These are phyloP conservation scores for Tieghemiomyces parasiticus DNA, from an alignment of 192 early-diverging fungal genomes.

Conservation along the genomic window DNA sequence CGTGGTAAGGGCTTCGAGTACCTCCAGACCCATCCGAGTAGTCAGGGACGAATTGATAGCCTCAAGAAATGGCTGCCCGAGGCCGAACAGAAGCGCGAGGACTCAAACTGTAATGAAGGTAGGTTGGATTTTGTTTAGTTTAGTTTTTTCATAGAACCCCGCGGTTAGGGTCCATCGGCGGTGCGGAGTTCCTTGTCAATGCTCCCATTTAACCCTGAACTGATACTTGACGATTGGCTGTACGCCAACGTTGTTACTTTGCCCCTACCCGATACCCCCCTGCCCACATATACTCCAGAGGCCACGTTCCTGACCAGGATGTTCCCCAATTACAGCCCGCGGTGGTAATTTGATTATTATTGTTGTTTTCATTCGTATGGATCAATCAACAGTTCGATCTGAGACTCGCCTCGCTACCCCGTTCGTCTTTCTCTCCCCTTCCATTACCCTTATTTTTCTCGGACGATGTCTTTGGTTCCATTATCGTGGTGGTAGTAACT, in stretches of 20 bases:
- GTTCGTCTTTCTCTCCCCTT: no score
- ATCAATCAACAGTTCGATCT: background rate
- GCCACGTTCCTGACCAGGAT: constrained; percentile 7
- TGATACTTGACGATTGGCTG: background rate
- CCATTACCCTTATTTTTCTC: no score
- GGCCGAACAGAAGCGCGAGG: constrained; percentile 21
- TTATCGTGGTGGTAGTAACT: no score
- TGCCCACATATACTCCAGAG: background rate
- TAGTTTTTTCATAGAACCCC: background rate
- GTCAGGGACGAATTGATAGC: constrained; percentile 45
- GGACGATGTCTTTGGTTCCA: no score
- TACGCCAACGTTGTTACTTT: background rate
- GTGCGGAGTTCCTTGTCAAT: background rate
- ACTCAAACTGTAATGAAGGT: constrained; percentile 19
- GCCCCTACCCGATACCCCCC: background rate
- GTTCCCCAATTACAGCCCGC: constrained; percentile 1
- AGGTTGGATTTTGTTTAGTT: background rate
- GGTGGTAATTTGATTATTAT: background rate
- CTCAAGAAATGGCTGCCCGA: constrained; percentile 27
- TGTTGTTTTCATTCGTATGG: background rate
- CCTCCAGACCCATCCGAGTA: constrained; percentile 74
- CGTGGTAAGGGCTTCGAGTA: constrained; percentile 34
- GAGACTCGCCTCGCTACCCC: no score
- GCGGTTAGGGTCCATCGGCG: background rate
- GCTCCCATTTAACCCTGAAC: background rate